Conservation (phyloP, 768 basidiomycete genomes). For the Rhizopogon roseolus region DNA sequence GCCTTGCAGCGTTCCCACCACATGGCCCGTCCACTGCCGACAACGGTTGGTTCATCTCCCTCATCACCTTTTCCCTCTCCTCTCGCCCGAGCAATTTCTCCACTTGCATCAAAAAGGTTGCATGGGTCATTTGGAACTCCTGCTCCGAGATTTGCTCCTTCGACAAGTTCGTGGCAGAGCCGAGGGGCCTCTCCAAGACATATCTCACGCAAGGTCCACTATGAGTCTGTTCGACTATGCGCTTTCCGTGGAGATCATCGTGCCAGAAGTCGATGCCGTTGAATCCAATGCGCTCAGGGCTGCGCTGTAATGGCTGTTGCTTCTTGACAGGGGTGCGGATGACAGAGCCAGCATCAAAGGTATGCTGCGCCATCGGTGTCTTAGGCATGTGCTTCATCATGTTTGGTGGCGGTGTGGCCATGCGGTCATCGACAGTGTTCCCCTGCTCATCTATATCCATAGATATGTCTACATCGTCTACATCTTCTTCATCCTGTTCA, state of each 20-base stretch:
- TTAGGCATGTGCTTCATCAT: slow-evolving; percentile 6
- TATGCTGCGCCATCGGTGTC: slow-evolving; percentile 14
- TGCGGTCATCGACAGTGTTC: slow-evolving; percentile 5
- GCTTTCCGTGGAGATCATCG: slow-evolving; percentile 6
- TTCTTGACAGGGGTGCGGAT: slow-evolving; percentile 25
- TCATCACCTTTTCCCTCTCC: slow-evolving; percentile 8
- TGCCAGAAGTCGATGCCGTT: slow-evolving; percentile 19
- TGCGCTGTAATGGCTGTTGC: slow-evolving; percentile 20
- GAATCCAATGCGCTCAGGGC: slow-evolving; percentile 25
- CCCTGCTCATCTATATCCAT: slow-evolving; percentile 11
- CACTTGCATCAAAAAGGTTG: slow-evolving; percentile 20
- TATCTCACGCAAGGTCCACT: slow-evolving; percentile 7
- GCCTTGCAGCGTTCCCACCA: background rate
- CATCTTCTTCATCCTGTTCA: slow-evolving; percentile 5
- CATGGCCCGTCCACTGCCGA: slow-evolving; percentile 10
- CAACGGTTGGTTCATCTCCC: slow-evolving; percentile 1
- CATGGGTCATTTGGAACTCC: background rate
- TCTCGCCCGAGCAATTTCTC: slow-evolving; percentile 6
- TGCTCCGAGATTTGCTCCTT: slow-evolving; percentile 3
- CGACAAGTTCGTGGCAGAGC: slow-evolving; percentile 13
- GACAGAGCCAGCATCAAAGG: slow-evolving; percentile 27
- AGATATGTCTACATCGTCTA: background rate
- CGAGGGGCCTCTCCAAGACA: slow-evolving; percentile 17
- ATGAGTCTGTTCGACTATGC: slow-evolving; percentile 4
- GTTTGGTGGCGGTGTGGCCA: slow-evolving; percentile 7